Evolutionary conservation across 495 filamentous ascomycete genomes (phyloP).

Genomic region (Schizothecium vesticola): DNA sequence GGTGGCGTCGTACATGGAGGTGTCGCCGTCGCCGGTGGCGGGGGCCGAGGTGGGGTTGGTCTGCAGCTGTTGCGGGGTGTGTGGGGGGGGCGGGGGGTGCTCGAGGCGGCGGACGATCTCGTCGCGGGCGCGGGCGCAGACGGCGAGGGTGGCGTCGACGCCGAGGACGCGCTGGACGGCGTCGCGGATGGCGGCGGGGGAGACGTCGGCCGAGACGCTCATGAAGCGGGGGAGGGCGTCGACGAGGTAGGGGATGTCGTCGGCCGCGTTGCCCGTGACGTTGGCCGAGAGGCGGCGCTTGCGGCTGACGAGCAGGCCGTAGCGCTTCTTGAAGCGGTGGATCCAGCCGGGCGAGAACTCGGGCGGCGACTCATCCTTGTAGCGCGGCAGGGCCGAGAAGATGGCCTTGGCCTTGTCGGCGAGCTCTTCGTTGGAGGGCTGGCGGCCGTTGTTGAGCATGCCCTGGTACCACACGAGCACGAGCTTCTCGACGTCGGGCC

Average conservation of each 20-base stretch:
- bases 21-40: neutral
- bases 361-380: conserved; percentile 44
- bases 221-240: conserved; percentile 46
- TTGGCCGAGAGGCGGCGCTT: conserved; percentile 38
- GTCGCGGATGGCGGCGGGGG: conserved; percentile 44
- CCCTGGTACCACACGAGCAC: conserved; percentile 48
- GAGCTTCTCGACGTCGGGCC: conserved; percentile 51
- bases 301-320: conserved; percentile 44
- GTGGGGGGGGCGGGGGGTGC: conserved; percentile 23
- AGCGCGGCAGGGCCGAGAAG: conserved; percentile 44
- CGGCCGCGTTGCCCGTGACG: conserved; percentile 35
- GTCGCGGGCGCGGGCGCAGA: conserved; percentile 46
- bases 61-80: conserved; percentile 20
- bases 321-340: conserved; percentile 50
- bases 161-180: conserved; percentile 41
- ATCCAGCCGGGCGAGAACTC: conserved; percentile 53
- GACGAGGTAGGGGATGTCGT: conserved; percentile 46
- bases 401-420: conserved; percentile 48
- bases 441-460: conserved; percentile 38
- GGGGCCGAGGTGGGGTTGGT: neutral
- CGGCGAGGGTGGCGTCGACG: conserved; percentile 40
- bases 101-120: conserved; percentile 43
- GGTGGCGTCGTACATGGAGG: conserved; percentile 28
- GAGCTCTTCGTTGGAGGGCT: conserved; percentile 48
- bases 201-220: conserved; percentile 41